Percentiles rank a stretch among this genome's conserved stretches.
phyloP scores from a whole-genome alignment of 2,329 filamentous ascomycete genomes.

The Chaetomiaceae sp. region DNA sequence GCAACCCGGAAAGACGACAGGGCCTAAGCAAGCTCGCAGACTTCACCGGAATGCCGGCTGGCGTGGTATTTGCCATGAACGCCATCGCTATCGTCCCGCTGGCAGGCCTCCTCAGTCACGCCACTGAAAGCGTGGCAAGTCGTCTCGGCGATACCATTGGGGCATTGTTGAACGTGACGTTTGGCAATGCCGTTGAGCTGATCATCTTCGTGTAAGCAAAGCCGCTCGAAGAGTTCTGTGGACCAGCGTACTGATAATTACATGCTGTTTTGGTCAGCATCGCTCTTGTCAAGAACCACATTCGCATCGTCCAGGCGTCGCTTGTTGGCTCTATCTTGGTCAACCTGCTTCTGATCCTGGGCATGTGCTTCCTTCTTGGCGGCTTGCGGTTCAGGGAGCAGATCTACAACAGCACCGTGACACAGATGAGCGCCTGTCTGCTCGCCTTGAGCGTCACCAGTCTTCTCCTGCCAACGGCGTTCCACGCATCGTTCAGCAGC shows the following conservation, averaged over 20 bases:
- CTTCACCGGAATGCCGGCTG: conserved; percentile 48
- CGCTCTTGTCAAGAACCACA: conserved; percentile 74
- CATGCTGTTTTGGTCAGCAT: conserved; percentile 51
- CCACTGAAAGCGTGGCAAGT: conserved; percentile 69
- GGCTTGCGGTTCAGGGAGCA: conserved; percentile 85
- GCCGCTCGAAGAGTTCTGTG: conserved; percentile 30
- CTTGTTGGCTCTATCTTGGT: conserved; percentile 84
- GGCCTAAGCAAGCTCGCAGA: conserved; percentile 34
- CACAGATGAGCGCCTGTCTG: conserved; percentile 92
- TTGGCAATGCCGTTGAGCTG: conserved; percentile 74
- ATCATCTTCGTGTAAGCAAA: conserved; percentile 56
- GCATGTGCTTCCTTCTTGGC: conserved; percentile 86
- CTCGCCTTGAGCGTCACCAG: conserved; percentile 88
- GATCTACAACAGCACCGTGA: conserved; percentile 93
- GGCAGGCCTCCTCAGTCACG: conserved; percentile 65
- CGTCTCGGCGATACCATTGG: conserved; percentile 69
- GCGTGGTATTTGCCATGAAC: conserved; percentile 67
- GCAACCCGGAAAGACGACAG: no score
- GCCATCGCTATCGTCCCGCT: conserved; percentile 71
- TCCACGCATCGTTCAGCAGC: conserved; percentile 78
- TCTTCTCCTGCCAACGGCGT: conserved; percentile 83
- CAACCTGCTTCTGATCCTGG: conserved; percentile 81
- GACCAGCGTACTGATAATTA: conserved; percentile 48
- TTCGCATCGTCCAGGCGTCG: conserved; percentile 87
- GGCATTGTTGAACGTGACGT: conserved; percentile 70